phyloP scores from a whole-genome alignment of 2,329 filamentous ascomycete species.

The Sphaerulina musiva region DNA sequence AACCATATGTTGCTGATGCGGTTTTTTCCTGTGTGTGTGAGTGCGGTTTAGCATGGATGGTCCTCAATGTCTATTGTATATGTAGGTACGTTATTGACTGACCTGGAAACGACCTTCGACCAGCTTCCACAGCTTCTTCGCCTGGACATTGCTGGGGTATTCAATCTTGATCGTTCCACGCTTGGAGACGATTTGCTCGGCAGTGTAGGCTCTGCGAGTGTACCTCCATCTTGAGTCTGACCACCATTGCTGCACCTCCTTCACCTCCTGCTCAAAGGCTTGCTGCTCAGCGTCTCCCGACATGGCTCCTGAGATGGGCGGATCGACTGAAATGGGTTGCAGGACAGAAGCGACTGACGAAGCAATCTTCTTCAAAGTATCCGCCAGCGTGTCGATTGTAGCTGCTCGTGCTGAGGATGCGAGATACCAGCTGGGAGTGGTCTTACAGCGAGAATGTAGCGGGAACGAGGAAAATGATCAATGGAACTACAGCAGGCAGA shows the following conservation, averaged over 20 bases:
- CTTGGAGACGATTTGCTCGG: conserved; percentile 95
- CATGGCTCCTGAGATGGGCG: conserved; percentile 26
- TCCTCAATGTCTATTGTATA: neutral
- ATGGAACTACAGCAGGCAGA: neutral
- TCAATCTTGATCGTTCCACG: conserved; percentile 83
- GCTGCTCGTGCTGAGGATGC: conserved; percentile 3
- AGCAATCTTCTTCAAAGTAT: conserved; percentile 32
- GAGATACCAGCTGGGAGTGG: neutral
- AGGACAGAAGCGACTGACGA: conserved; percentile 27
- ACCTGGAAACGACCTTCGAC: conserved; percentile 83
- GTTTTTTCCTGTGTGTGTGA: conserved; percentile 58
- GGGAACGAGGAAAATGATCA: neutral
- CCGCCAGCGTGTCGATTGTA: conserved; percentile 29
- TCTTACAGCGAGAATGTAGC: neutral
- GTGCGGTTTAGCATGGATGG: conserved; percentile 1
- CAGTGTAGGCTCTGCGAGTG: conserved; percentile 87
- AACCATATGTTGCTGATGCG: conserved; percentile 92
- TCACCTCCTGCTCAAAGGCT: conserved; percentile 73
- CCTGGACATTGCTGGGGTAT: conserved; percentile 80
- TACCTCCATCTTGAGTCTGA: conserved; percentile 81
- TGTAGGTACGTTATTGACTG: conserved; percentile 26
- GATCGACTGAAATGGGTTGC: conserved; percentile 25
- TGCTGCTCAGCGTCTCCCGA: conserved; percentile 59
- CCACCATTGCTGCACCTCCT: conserved; percentile 92
- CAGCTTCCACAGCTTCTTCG: conserved; percentile 92